Base-by-base conservation (phyloP, 1,139 yeast species). In the Blastobotrys apis region DNA sequence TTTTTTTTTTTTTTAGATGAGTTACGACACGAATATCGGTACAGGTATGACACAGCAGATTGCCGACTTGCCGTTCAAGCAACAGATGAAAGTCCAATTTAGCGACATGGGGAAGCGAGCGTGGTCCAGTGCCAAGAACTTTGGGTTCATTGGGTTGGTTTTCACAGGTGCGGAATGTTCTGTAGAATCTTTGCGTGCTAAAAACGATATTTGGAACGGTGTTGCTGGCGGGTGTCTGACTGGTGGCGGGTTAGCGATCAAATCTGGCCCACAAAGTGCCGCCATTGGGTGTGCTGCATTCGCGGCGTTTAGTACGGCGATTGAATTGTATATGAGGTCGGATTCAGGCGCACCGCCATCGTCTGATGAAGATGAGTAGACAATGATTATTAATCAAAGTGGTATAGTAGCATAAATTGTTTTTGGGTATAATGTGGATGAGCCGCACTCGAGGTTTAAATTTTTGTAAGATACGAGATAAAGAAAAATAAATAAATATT, bases 161-260 rank as follows among this genome's bases (percentile, higher is more conserved):
- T 92, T 85, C 64, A 79, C 96, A 3, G 97, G 97, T 23, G 94
- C 92, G 2, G 98, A 92, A 64, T 92, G 98, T 70, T 75, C 83
- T 39, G 80, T 92, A 47, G 98, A 92, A 65, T 50, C 63, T 56
- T 67, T 85, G 47, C 72, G 98, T 57, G 98, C 97, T 3, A 88
- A 86, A 59, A 90, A 84, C 61, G 98, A 92, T 66, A 77, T 90
- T 19, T 88, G 84, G 69, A 92, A 92, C 62, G 97, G 97, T 39
- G 80, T 86, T 2, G 74, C 80, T 43, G 97, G 98, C 3, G 98
- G 98, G 1, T 92, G 97, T 66, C 72, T 90, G 44, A 92, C 98
- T 0, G 98, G 97, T 37, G 77, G 76, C 9, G 97, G 96, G 0
- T 74, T 92, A 48, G 94, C 97, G 2, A 76, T 85, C 53, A 86